phyloP scores from a whole-genome alignment of 1,284 basidiomycete species.

The Trichosporon sp. region DNA sequence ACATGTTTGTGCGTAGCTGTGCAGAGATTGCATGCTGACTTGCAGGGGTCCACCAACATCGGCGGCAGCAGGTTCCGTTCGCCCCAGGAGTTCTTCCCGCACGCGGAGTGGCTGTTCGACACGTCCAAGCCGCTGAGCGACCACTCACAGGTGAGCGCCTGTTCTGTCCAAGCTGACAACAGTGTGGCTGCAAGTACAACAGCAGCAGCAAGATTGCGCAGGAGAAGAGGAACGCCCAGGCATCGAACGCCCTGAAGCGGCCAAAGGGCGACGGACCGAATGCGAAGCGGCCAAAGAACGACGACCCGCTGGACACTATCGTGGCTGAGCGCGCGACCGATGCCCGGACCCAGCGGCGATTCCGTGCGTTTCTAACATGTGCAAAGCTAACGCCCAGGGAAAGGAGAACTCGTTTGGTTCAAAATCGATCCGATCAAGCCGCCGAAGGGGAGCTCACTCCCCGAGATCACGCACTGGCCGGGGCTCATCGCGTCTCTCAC shows the following conservation, averaged over 20 bases:
- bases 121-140: constrained; percentile 24
- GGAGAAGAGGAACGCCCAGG: constrained; percentile 10
- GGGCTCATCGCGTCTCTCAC: constrained; percentile 26
- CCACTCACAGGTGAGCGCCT: constrained; percentile 26
- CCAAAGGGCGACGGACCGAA: constrained; percentile 2
- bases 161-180: neutral
- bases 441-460: constrained; percentile 16
- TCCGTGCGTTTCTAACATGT: neutral
- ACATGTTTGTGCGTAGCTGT: constrained; percentile 30
- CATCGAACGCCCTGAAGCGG: constrained; percentile 6
- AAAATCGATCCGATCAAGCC: constrained; percentile 27
- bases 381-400: constrained; percentile 17
- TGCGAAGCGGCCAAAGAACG: constrained; percentile 4
- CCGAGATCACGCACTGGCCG: constrained; percentile 43
- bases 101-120: constrained; percentile 41
- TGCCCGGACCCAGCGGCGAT: constrained; percentile 14
- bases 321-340: constrained; percentile 21
- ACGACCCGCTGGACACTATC: constrained; percentile 2
- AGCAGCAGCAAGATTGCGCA: neutral
- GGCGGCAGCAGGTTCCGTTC: constrained; percentile 23
- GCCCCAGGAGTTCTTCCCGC: constrained; percentile 30
- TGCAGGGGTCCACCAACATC: constrained; percentile 27
- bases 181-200: constrained; percentile 40
- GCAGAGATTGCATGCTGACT: neutral
- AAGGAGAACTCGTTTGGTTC: constrained; percentile 43